Conservation (phyloP, 176 grass and related monocot genomes). For the Aegilops speltoides region DNA sequence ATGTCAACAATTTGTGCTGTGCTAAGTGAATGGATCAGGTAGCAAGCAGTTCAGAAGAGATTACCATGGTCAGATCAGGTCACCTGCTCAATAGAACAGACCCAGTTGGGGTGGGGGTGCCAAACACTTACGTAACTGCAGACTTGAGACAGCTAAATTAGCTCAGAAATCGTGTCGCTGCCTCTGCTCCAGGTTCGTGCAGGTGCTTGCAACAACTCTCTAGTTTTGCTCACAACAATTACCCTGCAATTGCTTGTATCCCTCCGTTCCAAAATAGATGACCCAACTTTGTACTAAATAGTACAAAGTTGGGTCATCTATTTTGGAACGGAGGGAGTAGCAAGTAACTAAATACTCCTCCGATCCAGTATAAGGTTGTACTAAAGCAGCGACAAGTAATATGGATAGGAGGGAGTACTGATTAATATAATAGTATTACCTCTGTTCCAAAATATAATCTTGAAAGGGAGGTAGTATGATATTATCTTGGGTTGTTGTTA, state of each 20-base stretch:
- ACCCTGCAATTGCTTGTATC: background rate
- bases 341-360: no score
- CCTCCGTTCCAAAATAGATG: no score
- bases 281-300: no score
- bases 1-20: background rate
- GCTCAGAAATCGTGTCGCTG: background rate
- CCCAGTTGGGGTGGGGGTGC: background rate
- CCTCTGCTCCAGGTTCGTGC: background rate
- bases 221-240: background rate
- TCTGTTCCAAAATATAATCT: no score
- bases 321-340: no score
- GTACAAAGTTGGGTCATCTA: no score
- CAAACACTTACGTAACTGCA: background rate
- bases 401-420: no score
- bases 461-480: no score
- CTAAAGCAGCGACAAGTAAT: no score
- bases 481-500: background rate
- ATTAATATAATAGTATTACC: no score
- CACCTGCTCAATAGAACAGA: background rate
- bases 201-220: background rate
- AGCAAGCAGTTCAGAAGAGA: background rate
- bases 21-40: constrained; percentile 1
- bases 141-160: constrained; percentile 21
- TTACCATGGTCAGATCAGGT: background rate
- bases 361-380: no score